Conservation (phyloP, 2,329 filamentous ascomycete species). For the Helotiales sp. region DNA sequence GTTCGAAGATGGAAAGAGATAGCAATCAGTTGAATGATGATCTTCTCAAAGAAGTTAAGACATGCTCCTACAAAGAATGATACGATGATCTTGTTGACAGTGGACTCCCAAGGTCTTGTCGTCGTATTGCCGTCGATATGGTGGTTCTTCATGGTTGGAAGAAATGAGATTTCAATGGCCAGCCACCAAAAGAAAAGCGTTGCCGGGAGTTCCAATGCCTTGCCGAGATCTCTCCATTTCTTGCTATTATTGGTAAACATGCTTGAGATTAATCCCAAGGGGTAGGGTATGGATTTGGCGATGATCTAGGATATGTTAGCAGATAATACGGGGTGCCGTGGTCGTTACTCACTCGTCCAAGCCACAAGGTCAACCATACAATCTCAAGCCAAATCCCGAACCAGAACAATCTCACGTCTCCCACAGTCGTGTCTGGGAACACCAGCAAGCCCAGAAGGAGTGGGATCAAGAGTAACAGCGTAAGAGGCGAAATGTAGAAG, state of each 20-base stretch:
- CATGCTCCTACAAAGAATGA: conserved; percentile 76
- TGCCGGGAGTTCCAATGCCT: conserved; percentile 79
- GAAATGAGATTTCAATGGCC: conserved; percentile 80
- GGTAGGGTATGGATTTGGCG: conserved; percentile 63
- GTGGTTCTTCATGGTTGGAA: conserved; percentile 72
- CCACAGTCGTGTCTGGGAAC: conserved; percentile 61
- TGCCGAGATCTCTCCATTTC: conserved; percentile 90
- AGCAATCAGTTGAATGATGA: conserved; percentile 91
- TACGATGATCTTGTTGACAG: conserved; percentile 83
- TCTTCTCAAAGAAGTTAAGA: conserved; percentile 87
- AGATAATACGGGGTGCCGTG: neutral
- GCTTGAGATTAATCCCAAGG: conserved; percentile 64
- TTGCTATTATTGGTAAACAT: conserved; percentile 81
- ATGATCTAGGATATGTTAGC: conserved; percentile 46
- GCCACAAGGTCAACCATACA: conserved; percentile 89
- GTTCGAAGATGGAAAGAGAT: conserved; percentile 90
- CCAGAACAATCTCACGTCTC: conserved; percentile 80
- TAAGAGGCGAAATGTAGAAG: conserved; percentile 68
- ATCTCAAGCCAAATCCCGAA: conserved; percentile 96
- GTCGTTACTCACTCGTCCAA: conserved; percentile 52
- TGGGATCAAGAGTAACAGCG: conserved; percentile 65
- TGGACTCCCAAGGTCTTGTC: conserved; percentile 68
- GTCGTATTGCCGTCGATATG: conserved; percentile 49
- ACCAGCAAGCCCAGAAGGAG: conserved; percentile 63
- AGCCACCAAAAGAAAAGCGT: conserved; percentile 93